These are phyloP conservation scores for Talaromyces thailandensis DNA, from an alignment of 495 filamentous ascomycete genomes.

Conservation along the genomic window DNA sequence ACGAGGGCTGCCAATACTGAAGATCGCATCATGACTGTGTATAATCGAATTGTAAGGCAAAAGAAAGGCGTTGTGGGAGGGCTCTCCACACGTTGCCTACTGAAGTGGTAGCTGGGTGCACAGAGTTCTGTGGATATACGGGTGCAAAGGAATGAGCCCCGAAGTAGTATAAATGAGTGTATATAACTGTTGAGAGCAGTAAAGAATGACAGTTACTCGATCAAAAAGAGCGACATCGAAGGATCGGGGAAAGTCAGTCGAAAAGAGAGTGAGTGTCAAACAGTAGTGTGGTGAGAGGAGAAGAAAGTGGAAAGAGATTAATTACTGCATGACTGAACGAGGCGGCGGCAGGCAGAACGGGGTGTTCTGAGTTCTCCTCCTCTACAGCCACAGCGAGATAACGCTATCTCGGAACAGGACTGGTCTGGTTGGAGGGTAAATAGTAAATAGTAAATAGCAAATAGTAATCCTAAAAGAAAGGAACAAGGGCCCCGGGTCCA, in stretches of 20 bases:
- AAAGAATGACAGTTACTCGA: neutral
- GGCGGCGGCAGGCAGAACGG: neutral
- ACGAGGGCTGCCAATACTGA: slow-evolving; percentile 1
- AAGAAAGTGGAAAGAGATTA: slow-evolving; percentile 1
- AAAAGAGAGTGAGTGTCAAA: neutral
- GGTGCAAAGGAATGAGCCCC: neutral
- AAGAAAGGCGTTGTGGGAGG: neutral
- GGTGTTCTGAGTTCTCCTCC: neutral
- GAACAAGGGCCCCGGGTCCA: neutral
- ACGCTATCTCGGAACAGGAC: neutral
- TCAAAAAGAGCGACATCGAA: slow-evolving; percentile 6
- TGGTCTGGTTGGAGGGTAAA: neutral
- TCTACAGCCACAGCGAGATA: neutral
- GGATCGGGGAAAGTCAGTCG: neutral
- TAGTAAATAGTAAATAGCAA: too few species aligned
- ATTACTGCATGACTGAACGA: neutral
- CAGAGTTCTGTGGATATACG: neutral
- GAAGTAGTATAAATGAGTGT: neutral
- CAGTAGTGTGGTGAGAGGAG: neutral
- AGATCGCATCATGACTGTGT: slow-evolving; percentile 1
- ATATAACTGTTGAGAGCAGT: neutral
- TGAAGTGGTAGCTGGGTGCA: neutral
- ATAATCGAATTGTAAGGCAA: neutral
- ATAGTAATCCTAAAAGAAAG: too few species aligned
- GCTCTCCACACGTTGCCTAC: neutral